Base-by-base conservation (phyloP, 768 basidiomycete species). In the Kwoniella heveanensis region DNA sequence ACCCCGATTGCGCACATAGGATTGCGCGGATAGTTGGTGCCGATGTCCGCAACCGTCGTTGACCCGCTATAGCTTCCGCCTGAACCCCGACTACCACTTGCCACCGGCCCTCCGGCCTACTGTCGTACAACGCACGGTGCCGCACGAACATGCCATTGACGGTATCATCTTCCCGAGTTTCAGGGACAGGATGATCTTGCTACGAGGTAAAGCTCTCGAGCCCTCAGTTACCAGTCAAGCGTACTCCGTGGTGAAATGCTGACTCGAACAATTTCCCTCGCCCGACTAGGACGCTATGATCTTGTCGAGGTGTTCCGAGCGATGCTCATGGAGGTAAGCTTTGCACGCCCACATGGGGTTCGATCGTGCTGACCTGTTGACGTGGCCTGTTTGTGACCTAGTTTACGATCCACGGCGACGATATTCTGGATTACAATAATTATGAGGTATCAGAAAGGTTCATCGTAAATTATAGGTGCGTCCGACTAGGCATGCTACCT, bases 61-160 rank as follows among this genome's bases (percentile, higher is more conserved):
- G 32, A 5, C 32, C 13, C 9, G 26, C 56, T 26, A 13, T 21
- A 36, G 70, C 54, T 78, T 69, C 70, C 64, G 72, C 9, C 52
- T 71, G 65, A 94, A 94, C 71, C 88, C 87, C 46, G 85, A 86
- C 12, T 97, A 97, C 76, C 90, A 89, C 73, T 83, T 97, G 6
- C 94, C 94, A 0, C 86, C 90, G 1, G 93, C 91, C 13, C 82
- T 97, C 51, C 86, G 90, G 5, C 92, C 92, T 1, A 92, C 92
- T 4, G 80, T 89, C n/a, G 87, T 93, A 13, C 94, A 97, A 81
- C 86, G 88, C 85, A 89, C 79, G 51, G 82, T 96, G 32, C 88
- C 92, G 49, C 93, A 96, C 74, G 93, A 94, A 77, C 89, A 90
- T 69, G 85, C 89, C n/a, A 91, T 96, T 71, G 93, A 96, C 78